phyloP scores from a whole-genome alignment of 2,329 filamentous ascomycete species.

The Thelonectria blattea region DNA sequence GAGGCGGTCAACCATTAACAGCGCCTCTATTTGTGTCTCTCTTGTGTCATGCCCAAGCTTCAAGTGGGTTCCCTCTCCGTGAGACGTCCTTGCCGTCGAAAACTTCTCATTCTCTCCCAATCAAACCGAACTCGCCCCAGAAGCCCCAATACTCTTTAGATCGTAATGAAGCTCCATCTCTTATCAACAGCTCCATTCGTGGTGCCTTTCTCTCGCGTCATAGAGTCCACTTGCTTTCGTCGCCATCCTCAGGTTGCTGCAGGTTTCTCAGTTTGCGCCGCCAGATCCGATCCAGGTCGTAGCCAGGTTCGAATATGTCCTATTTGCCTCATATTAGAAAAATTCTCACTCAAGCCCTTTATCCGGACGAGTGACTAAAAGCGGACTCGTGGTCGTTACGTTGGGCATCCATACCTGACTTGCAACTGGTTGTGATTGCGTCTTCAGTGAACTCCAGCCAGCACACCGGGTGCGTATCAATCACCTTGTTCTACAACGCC shows the following conservation, averaged over 20 bases:
- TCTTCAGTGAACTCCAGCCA: constrained; percentile 96
- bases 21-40: constrained; percentile 12
- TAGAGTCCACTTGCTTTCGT: constrained; percentile 21
- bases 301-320: constrained; percentile 80
- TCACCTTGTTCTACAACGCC: constrained; percentile 69
- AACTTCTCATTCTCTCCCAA: constrained; percentile 10
- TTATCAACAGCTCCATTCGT: constrained; percentile 25
- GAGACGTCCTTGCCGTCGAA: constrained; percentile 11
- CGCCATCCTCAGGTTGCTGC: constrained; percentile 25
- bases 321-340: constrained; percentile 44
- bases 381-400: neutral
- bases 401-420: constrained; percentile 70
- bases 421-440: constrained; percentile 90
- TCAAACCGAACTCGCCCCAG: neutral
- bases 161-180: constrained; percentile 1
- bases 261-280: constrained; percentile 34
- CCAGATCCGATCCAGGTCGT: constrained; percentile 55
- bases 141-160: constrained; percentile 9
- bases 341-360: neutral
- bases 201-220: constrained; percentile 19
- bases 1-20: constrained; percentile 5
- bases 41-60: constrained; percentile 14
- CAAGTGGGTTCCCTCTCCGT: constrained; percentile 8
- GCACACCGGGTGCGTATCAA: constrained; percentile 85
- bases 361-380: neutral